Evolutionary conservation across 164 flowering plant genomes (phyloP).

Genomic region (Malania oleifera): DNA sequence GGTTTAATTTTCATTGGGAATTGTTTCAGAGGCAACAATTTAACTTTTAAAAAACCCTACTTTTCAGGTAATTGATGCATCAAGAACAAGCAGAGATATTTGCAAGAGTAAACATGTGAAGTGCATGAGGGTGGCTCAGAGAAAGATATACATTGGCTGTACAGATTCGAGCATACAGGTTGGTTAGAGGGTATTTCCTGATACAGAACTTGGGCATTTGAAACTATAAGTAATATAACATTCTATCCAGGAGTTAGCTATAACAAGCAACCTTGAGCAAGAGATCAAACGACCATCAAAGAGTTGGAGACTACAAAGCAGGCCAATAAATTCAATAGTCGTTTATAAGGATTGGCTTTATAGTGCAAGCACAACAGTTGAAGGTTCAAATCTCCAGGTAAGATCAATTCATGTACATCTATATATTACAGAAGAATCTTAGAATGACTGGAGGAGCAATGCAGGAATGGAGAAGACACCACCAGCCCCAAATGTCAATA

Average conservation of each 20-base stretch:
- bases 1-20: background rate
- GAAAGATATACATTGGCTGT: slow-evolving; percentile 66
- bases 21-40: too few species aligned
- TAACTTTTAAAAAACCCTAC: background rate
- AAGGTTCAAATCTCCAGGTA: slow-evolving; percentile 65
- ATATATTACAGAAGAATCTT: background rate
- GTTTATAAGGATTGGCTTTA: slow-evolving; percentile 61
- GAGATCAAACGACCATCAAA: slow-evolving; percentile 61
- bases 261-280: slow-evolving; percentile 32
- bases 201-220: background rate
- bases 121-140: slow-evolving; percentile 38
- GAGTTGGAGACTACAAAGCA: slow-evolving; percentile 51
- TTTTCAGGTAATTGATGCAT: slow-evolving; percentile 53
- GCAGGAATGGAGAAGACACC: slow-evolving; percentile 58
- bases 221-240: slow-evolving; percentile 1
- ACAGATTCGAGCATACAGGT: slow-evolving; percentile 79
- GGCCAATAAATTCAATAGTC: slow-evolving; percentile 49
- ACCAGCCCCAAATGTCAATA: slow-evolving; percentile 38
- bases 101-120: slow-evolving; percentile 54
- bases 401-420: background rate
- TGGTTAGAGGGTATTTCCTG: slow-evolving; percentile 1
- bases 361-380: slow-evolving; percentile 39
- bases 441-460: slow-evolving; percentile 11
- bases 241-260: slow-evolving; percentile 45
- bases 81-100: slow-evolving; percentile 36